Conservation (phyloP, 1,139 yeast species). For the Geotrichum candidum region DNA sequence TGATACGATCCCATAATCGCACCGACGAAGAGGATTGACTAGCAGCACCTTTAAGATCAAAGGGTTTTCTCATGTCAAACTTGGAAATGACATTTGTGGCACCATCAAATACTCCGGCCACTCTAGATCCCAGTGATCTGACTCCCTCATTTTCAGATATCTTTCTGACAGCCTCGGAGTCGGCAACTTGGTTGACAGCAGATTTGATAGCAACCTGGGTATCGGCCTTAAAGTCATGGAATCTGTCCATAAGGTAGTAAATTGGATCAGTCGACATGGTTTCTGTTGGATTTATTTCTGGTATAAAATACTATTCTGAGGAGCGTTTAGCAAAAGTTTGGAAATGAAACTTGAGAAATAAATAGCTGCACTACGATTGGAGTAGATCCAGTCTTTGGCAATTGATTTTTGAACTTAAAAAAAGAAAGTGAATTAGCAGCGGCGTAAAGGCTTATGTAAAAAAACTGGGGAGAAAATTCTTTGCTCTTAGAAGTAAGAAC, state of each 20-base stretch:
- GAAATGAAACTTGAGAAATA: not conserved
- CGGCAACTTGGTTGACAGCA: slow-evolving; percentile 24
- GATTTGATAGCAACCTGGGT: slow-evolving; percentile 23
- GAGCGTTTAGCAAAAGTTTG: not conserved
- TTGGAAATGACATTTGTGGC: slow-evolving; percentile 7
- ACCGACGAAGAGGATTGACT: slow-evolving; percentile 25
- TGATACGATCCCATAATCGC: slow-evolving; percentile 21
- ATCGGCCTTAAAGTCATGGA: slow-evolving; percentile 24
- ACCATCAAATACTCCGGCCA: slow-evolving; percentile 8
- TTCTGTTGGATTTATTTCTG: not conserved
- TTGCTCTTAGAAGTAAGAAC: not conserved
- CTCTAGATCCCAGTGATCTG: slow-evolving; percentile 7
- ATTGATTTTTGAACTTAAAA: not conserved
- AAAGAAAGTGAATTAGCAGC: not conserved
- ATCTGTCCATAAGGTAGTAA: slow-evolving; percentile 19
- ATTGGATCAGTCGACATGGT: slow-evolving; percentile 20
- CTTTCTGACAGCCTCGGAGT: slow-evolving; percentile 20
- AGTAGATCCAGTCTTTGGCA: not conserved
- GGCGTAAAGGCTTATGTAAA: not conserved
- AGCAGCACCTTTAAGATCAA: slow-evolving; percentile 22
- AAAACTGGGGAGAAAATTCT: not conserved
- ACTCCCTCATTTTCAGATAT: slow-evolving; percentile 14
- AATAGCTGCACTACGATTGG: not conserved
- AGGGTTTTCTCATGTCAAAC: slow-evolving; percentile 3
- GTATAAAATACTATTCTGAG: not conserved